phyloP scores from a whole-genome alignment of 768 basidiomycete genomes.

The Collybia sordida region DNA sequence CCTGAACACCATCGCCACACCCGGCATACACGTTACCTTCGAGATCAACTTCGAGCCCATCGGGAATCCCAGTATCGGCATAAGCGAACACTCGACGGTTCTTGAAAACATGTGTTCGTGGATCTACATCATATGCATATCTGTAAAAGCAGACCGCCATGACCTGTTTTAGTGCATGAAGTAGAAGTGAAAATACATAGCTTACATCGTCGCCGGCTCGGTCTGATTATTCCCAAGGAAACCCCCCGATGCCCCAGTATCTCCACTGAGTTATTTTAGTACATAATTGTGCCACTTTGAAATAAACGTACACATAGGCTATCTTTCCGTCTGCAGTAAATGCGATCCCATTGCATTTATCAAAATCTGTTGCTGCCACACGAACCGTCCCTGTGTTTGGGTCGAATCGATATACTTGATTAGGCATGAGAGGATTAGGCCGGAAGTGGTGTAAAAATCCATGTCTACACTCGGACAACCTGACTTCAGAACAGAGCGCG shows the following conservation, averaged over 20 bases:
- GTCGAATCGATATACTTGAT: constrained; percentile 78
- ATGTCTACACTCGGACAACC: constrained; percentile 37
- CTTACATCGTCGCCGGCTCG: constrained; percentile 67
- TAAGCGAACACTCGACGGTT: constrained; percentile 71
- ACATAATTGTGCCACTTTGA: too few relatives aligned
- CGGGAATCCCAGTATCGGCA: constrained; percentile 61
- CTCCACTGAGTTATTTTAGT: constrained; percentile 33
- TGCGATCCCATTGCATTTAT: constrained; percentile 71
- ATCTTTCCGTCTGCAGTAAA: constrained; percentile 61
- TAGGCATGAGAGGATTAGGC: constrained; percentile 61
- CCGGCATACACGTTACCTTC: constrained; percentile 66
- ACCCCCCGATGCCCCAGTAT: constrained; percentile 47
- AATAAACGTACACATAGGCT: constrained; percentile 56
- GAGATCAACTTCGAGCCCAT: constrained; percentile 65
- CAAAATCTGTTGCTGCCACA: constrained; percentile 74
- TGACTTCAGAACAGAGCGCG: background rate
- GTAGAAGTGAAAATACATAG: background rate
- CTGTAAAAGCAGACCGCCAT: constrained; percentile 26
- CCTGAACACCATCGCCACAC: constrained; percentile 66
- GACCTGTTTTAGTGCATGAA: background rate
- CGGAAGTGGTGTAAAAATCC: constrained; percentile 68
- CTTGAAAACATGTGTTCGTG: constrained; percentile 46
- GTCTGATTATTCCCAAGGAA: constrained; percentile 53
- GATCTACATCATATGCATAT: constrained; percentile 71
- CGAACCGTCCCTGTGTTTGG: constrained; percentile 60